Base-by-base conservation (phyloP, 208 protist species). In the Acanthamoeba culbertsoni region DNA sequence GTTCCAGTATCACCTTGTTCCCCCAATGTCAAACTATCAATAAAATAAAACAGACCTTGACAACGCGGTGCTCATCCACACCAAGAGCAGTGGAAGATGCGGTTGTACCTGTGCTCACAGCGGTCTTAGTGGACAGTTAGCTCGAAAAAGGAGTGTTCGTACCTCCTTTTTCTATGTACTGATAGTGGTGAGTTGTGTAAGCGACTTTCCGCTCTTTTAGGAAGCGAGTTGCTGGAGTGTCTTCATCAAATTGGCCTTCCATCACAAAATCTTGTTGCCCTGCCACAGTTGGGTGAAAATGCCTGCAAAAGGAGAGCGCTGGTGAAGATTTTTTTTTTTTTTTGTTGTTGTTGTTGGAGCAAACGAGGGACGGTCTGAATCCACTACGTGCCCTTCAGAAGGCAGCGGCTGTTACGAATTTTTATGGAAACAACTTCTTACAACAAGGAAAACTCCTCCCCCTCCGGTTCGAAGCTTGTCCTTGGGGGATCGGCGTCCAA, bases 141-240 rank as follows among this genome's bases (percentile, higher is more conserved):
- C 7, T 10, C 28, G 59, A n/a, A 68, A 68, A n/a, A 55, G 8
- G 48, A 18, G 48, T 18, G 18, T 2, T 2, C 18, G 10, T 77
- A 77, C 68, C 68, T 77, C 68, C 68, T 77, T 77, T 77, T 28
- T 77, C 68, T 12, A 77, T 77, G 68, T 77, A 77, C 5, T 77
- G 35, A n/a, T 77, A 77, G 18, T 48, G 68, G 20, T 77, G 68
- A 7, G 68, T 77, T 7, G 37, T 31, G 35, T 33, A 77, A 18
- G 68, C 7, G 4, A 77, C 42, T 1, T 42, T 23, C 4, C 37
- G 68, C 33, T 77, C 68, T 40, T 48, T 42, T 7, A 77, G 68
- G 37, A 77, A 77, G 68, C 68, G 68, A 1, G 68, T 77, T 0
- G 68, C 68, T 18, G 68, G 68, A 77, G 68, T 77, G 26, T 77